Evolutionary conservation across 768 basidiomycete species (phyloP).

Genomic region (Russula sp.): DNA sequence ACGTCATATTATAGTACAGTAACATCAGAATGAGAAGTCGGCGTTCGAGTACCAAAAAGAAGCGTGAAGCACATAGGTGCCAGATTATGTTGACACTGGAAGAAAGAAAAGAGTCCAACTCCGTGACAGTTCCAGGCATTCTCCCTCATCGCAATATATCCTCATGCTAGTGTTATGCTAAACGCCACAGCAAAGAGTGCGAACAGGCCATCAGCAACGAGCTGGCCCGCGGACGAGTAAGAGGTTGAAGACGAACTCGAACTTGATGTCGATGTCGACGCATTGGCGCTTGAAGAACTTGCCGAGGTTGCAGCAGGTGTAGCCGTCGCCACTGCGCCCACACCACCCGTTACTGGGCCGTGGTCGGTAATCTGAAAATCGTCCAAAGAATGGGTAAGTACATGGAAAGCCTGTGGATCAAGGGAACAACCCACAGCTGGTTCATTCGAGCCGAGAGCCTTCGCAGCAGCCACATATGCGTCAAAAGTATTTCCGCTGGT

Average conservation of each 20-base stretch:
- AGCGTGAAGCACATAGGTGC: too few relatives aligned
- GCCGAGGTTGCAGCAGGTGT: slow-evolving; percentile 14
- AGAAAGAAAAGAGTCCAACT: not conserved
- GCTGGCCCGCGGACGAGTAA: not conserved
- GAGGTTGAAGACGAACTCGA: not conserved
- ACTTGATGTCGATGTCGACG: not conserved
- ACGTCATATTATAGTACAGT: not conserved
- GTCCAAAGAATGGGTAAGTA: not conserved
- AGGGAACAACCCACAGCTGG: slow-evolving; percentile 36
- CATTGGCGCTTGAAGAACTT: not conserved
- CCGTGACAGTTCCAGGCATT: not conserved
- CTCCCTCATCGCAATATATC: not conserved
- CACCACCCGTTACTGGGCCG: slow-evolving; percentile 44
- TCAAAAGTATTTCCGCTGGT: slow-evolving; percentile 44
- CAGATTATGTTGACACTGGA: not conserved
- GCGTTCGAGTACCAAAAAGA: not conserved
- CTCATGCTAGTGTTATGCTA: slow-evolving; percentile 13
- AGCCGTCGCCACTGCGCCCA: slow-evolving; percentile 29
- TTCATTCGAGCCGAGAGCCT: slow-evolving; percentile 39
- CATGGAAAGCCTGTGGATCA: too few relatives aligned
- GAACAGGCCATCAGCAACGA: slow-evolving; percentile 17
- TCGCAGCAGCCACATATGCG: slow-evolving; percentile 43
- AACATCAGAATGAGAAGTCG: not conserved
- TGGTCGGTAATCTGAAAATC: slow-evolving; percentile 38
- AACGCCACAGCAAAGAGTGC: slow-evolving; percentile 10